phyloP scores from a whole-genome alignment of 1,284 basidiomycete genomes.

The Vanrija sp. region DNA sequence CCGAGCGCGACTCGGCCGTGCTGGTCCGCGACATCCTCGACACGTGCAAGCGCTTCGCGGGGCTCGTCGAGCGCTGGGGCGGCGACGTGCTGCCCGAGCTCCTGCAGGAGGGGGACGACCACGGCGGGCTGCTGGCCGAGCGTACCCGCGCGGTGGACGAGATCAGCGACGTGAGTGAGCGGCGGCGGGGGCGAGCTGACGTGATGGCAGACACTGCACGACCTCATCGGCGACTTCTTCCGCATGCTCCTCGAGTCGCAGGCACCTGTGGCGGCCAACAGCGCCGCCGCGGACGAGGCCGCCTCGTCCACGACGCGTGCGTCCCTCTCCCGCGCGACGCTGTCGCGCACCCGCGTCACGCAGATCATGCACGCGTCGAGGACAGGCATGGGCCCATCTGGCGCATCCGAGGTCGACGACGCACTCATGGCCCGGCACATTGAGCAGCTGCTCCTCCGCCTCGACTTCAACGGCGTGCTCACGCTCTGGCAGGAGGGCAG shows the following conservation, averaged over 20 bases:
- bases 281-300: constrained; percentile 30
- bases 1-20: constrained; percentile 61
- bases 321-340: constrained; percentile 20
- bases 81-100: constrained; percentile 81
- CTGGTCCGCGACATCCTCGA: constrained; percentile 70
- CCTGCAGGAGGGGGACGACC: constrained; percentile 65
- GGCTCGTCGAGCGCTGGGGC: constrained; percentile 83
- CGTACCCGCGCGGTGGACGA: constrained; percentile 55
- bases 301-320: constrained; percentile 8
- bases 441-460: constrained; percentile 71
- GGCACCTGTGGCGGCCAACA: constrained; percentile 51
- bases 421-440: constrained; percentile 68
- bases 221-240: constrained; percentile 74
- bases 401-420: constrained; percentile 50
- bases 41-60: constrained; percentile 75
- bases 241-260: constrained; percentile 61
- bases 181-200: background rate
- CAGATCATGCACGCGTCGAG: constrained; percentile 60
- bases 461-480: constrained; percentile 80
- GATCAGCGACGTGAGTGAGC: constrained; percentile 62
- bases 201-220: constrained; percentile 54
- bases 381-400: constrained; percentile 57
- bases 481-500: constrained; percentile 53
- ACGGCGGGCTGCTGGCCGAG: constrained; percentile 50
- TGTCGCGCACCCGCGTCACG: constrained; percentile 58